Percentiles rank a stretch among this genome's conserved stretches.
Evolutionary conservation across 208 protist genomes (phyloP).

Genomic region (Leishmania braziliensis): DNA sequence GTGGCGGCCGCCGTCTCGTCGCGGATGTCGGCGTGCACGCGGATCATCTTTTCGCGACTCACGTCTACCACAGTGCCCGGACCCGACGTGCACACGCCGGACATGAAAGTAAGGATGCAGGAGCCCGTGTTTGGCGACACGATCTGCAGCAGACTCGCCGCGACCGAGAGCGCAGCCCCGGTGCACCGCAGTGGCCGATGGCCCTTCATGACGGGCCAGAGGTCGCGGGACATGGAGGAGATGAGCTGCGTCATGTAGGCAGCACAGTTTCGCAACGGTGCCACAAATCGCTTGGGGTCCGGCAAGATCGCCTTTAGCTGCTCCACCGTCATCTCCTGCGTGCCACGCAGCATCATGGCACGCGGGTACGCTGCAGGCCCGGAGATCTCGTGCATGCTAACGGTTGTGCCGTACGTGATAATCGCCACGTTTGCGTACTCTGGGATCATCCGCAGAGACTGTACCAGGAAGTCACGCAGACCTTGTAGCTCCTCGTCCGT

Average conservation of each 20-base stretch:
- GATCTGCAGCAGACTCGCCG: constrained; percentile 93
- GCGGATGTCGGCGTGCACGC: constrained; percentile 97
- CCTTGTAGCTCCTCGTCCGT: constrained; percentile 93
- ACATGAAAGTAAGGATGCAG: constrained; percentile 96
- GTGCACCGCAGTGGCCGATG: constrained; percentile 95
- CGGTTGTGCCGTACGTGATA: constrained; percentile 98
- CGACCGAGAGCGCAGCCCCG: constrained; percentile 96
- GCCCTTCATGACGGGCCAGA: constrained; percentile 94
- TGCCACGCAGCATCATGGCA: constrained; percentile 79
- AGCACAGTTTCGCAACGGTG: constrained; percentile 65
- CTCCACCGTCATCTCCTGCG: constrained; percentile 71
- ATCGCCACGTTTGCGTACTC: constrained; percentile 93
- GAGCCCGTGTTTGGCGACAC: constrained; percentile 90
- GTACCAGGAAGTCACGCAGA: constrained; percentile 93
- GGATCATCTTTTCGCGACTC: constrained; percentile 95
- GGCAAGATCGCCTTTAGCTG: constrained; percentile 51
- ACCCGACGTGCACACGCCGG: constrained; percentile 95
- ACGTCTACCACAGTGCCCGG: constrained; percentile 94
- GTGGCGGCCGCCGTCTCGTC: constrained; percentile 71
- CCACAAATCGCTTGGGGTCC: constrained; percentile 73
- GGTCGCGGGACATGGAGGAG: constrained; percentile 94
- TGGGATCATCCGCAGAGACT: constrained; percentile 94
- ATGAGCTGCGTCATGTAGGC: constrained; percentile 90
- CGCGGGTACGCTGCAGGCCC: constrained; percentile 79
- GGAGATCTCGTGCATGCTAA: constrained; percentile 89